Evolutionary conservation across 2,329 filamentous ascomycete genomes (phyloP).

Genomic region (Neurospora sp.): DNA sequence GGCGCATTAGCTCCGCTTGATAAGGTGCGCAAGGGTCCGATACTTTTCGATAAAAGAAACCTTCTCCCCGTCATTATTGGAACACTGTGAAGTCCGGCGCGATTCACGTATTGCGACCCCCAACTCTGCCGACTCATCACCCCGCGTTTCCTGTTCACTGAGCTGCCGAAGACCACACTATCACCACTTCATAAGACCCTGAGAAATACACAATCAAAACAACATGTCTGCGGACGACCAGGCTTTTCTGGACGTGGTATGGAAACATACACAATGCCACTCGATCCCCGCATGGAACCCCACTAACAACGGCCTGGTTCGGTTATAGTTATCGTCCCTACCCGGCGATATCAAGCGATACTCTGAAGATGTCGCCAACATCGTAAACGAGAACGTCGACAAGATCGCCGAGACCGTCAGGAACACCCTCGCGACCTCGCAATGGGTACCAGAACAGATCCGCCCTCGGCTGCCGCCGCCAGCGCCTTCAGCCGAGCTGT

Average conservation of each 20-base stretch:
- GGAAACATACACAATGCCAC: conserved; percentile 20
- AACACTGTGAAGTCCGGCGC: background rate
- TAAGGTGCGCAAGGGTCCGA: background rate
- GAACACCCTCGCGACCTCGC: conserved; percentile 54
- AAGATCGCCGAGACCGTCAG: conserved; percentile 61
- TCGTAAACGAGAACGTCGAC: conserved; percentile 74
- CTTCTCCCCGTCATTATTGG: background rate
- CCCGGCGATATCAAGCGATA: conserved; percentile 59
- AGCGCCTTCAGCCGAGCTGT: conserved; percentile 24
- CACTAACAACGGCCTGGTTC: background rate
- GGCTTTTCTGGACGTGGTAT: conserved; percentile 67
- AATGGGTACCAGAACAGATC: conserved; percentile 65
- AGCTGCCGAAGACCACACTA: background rate
- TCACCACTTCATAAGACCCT: background rate
- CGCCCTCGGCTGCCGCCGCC: conserved; percentile 46
- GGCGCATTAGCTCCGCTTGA: background rate
- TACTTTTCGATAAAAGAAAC: background rate
- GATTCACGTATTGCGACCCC: background rate
- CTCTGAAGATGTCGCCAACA: conserved; percentile 64
- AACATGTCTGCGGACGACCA: conserved; percentile 71
- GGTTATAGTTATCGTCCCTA: conserved; percentile 39
- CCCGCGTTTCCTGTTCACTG: background rate
- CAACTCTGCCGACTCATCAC: background rate
- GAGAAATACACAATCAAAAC: background rate
- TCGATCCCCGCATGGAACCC: conserved; percentile 2